Conservation (phyloP, 2,329 filamentous ascomycete genomes). For the Microdochium trichocladiopsis region DNA sequence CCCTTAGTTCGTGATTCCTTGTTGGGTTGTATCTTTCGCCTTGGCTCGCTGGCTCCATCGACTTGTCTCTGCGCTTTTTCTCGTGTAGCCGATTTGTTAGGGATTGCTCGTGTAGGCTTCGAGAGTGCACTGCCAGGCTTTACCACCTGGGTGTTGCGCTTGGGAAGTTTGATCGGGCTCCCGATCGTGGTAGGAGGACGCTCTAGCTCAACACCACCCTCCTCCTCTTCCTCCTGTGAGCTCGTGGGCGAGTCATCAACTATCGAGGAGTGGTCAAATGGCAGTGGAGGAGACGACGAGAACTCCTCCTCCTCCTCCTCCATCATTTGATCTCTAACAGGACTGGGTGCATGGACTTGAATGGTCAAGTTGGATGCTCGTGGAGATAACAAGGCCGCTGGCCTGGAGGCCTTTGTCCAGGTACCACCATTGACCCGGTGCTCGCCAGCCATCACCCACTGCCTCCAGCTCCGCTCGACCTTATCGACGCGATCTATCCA, state of each 20-base stretch:
- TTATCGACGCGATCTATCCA: slow-evolving; percentile 86
- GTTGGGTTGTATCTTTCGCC: neutral
- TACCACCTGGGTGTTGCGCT: neutral
- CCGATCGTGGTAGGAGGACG: neutral
- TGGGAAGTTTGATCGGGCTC: neutral
- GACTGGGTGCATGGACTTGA: slow-evolving; percentile 16
- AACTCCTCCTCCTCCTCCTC: slow-evolving; percentile 1
- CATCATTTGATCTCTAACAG: slow-evolving; percentile 9
- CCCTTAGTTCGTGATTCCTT: neutral
- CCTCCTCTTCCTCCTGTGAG: too few relatives aligned
- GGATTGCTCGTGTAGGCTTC: neutral
- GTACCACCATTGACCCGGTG: slow-evolving; percentile 64
- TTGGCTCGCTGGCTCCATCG: neutral
- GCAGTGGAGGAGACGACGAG: slow-evolving; percentile 3
- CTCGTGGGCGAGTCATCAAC: slow-evolving; percentile 2
- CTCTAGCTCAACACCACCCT: neutral
- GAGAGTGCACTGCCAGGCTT: neutral
- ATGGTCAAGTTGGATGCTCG: slow-evolving; percentile 8
- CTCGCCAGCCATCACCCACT: slow-evolving; percentile 77
- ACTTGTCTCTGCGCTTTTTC: neutral
- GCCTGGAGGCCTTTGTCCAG: slow-evolving; percentile 22
- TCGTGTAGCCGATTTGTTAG: neutral
- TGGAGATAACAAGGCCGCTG: neutral
- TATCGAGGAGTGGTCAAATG: slow-evolving; percentile 10
- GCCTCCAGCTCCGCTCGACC: slow-evolving; percentile 69